phyloP scores from a whole-genome alignment of 352 stramenopile species.

The Globisporangium echinulatum region DNA sequence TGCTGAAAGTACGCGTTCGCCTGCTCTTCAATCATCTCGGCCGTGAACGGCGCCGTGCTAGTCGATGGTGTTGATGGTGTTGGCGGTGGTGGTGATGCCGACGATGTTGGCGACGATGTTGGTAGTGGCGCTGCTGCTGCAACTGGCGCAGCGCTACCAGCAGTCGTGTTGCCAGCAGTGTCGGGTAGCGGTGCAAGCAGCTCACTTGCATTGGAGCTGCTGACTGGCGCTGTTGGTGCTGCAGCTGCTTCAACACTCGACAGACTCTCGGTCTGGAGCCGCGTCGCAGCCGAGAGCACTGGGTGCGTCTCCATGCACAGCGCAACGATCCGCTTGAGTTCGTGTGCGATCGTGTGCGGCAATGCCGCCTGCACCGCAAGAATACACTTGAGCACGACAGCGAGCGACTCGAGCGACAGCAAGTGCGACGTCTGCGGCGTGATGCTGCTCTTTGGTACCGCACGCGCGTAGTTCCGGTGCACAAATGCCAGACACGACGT shows the following conservation, averaged over 20 bases:
- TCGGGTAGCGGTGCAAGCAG: background rate
- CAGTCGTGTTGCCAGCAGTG: no score
- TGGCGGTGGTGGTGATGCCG: slow-evolving; percentile 1
- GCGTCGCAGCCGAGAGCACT: slow-evolving; percentile 62
- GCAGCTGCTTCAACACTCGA: background rate
- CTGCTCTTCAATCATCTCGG: slow-evolving; percentile 98
- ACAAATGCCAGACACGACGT: slow-evolving; percentile 82
- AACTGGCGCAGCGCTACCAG: background rate
- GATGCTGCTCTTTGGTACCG: slow-evolving; percentile 76
- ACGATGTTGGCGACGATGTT: background rate
- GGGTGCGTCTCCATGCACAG: slow-evolving; percentile 80
- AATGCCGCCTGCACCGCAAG: slow-evolving; percentile 64
- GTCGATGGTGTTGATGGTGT: background rate
- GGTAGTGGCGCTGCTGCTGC: background rate
- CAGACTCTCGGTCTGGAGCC: background rate
- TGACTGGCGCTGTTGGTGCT: no score
- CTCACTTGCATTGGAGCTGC: background rate
- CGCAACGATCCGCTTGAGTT: slow-evolving; percentile 79
- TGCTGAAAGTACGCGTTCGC: slow-evolving; percentile 99
- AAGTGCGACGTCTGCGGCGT: slow-evolving; percentile 75
- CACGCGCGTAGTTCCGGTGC: slow-evolving; percentile 78
- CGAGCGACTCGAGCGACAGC: slow-evolving; percentile 79
- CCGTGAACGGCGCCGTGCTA: slow-evolving; percentile 37
- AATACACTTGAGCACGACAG: slow-evolving; percentile 79
- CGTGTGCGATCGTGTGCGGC: slow-evolving; percentile 59